phyloP scores from a whole-genome alignment of 352 stramenopile species.

The Phytophthora rubi region DNA sequence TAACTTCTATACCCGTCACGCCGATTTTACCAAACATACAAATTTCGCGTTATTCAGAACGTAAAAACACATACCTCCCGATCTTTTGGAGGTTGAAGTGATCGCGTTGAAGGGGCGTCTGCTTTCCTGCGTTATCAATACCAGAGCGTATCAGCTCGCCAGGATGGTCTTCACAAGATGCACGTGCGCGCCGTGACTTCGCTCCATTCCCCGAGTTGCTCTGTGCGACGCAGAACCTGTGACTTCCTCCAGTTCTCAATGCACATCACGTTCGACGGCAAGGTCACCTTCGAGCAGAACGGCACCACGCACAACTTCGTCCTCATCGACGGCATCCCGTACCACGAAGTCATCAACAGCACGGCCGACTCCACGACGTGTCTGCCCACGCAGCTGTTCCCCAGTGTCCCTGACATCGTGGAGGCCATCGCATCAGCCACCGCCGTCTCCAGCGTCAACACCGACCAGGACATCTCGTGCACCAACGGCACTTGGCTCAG shows the following conservation, averaged over 20 bases:
- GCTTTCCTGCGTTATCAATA: slow-evolving; percentile 19
- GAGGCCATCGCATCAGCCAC: slow-evolving; percentile 40
- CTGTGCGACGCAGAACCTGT: slow-evolving; percentile 11
- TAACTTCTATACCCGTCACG: slow-evolving; percentile 5
- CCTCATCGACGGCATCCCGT: slow-evolving; percentile 48
- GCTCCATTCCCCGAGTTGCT: slow-evolving; percentile 24
- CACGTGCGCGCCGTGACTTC: not conserved
- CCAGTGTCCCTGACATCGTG: slow-evolving; percentile 41
- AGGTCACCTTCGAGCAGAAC: slow-evolving; percentile 41
- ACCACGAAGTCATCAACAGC: slow-evolving; percentile 36
- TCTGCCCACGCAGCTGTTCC: slow-evolving; percentile 31
- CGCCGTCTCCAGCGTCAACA: slow-evolving; percentile 41
- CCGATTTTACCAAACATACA: not conserved
- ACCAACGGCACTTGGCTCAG: slow-evolving; percentile 45
- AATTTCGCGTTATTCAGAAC: not conserved
- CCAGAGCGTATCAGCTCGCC: slow-evolving; percentile 12
- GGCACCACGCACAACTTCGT: slow-evolving; percentile 47
- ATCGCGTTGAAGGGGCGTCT: slow-evolving; percentile 29
- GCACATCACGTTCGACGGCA: slow-evolving; percentile 53
- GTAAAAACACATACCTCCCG: slow-evolving; percentile 13
- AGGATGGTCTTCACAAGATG: slow-evolving; percentile 27
- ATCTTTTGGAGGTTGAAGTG: slow-evolving; percentile 23
- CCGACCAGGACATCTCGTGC: slow-evolving; percentile 52
- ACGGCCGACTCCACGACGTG: slow-evolving; percentile 32
- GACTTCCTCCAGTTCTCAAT: slow-evolving; percentile 13